Evolutionary conservation across 1,284 basidiomycete species (phyloP), one percentile per base, ranked within the genome.

Genomic region (Sanguinoderma infundibulare): DNA sequence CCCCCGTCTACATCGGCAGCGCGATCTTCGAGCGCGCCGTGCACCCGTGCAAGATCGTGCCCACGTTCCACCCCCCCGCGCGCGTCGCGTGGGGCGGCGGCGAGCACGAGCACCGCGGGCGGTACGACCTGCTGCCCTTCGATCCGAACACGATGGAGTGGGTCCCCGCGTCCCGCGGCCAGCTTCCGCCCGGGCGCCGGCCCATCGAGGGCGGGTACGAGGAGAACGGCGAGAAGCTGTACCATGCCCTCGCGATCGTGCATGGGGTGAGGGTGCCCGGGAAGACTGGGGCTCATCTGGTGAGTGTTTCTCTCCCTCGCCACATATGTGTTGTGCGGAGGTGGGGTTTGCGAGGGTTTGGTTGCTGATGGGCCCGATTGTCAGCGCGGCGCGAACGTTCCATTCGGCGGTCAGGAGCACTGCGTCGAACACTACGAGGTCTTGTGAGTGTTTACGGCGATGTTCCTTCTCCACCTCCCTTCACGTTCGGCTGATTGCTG

Each of bases 11-110:
- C 76, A 66, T 93, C 36, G 91, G 90, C 26, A 90, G 88, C 12
- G 91, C 89, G 17, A 75, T 92, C 50, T 79, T 91, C 68, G 77
- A 79, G 49, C 79, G 78, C 65, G 83, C 86, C 0, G 88, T 92
- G 2, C 91, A 93, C 65, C 91, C 91, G 8, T 92, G 91, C 82
- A 93, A 93, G 78, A 84, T 93, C 69, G 84, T 77, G 4, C 84
- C 87, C 14, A 72, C 79, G 66, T 79, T 91, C n/a, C 67, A 68
- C 17, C 80, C 83, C 9, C 72, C 81, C 53, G 78, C 86, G 71
- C 75, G 80, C 26, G 87, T 91, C 1, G 79, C 89, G 1, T 91
- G 85, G 67, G 90, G 83, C 8, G 89, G 88, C 6, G 67, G 65
- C 3, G 90, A 92, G 73, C 64, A 78, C 52, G 77, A 75, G 40